Percentiles rank a stretch among this genome's conserved stretches.
These are phyloP conservation scores for Sonneratia alba DNA, from an alignment of 345 rosid species.

Conservation along the genomic window DNA sequence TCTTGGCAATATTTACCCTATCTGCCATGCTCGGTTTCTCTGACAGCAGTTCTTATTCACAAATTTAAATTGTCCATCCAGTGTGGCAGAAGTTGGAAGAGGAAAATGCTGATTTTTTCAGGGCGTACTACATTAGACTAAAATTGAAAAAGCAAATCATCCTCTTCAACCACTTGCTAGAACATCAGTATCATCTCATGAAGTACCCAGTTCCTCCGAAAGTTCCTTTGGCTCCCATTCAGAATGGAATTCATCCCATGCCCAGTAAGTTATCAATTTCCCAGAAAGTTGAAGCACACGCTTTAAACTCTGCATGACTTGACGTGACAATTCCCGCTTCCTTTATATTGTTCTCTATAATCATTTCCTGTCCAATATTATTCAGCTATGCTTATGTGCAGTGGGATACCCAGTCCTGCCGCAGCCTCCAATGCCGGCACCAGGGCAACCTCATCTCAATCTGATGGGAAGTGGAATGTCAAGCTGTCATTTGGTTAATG, in stretches of 20 bases:
- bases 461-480: constrained; percentile 72
- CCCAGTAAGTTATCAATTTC: constrained; percentile 44
- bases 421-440: constrained; percentile 69
- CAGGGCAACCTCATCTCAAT: constrained; percentile 82
- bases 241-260: constrained; percentile 89
- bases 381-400: constrained; percentile 46
- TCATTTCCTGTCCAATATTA: constrained; percentile 21
- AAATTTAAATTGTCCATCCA: constrained; percentile 17
- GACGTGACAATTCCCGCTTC: background rate
- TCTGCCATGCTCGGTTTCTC: background rate
- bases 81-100: constrained; percentile 99
- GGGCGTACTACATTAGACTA: constrained; percentile 88
- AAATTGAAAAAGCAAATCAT: constrained; percentile 88
- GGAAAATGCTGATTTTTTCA: constrained; percentile 89
- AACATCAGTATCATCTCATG: constrained; percentile 88
- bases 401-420: constrained; percentile 92
- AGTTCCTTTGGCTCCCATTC: constrained; percentile 77
- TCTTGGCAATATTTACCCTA: background rate
- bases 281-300: background rate
- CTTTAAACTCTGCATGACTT: background rate
- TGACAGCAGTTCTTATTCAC: background rate
- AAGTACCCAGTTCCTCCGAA: constrained; percentile 68
- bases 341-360: background rate
- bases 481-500: constrained; percentile 93
- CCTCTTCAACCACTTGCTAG: constrained; percentile 81